These are phyloP conservation scores for Plasmopara halstedii DNA, from an alignment of 352 stramenopile species.

Conservation along the genomic window DNA sequence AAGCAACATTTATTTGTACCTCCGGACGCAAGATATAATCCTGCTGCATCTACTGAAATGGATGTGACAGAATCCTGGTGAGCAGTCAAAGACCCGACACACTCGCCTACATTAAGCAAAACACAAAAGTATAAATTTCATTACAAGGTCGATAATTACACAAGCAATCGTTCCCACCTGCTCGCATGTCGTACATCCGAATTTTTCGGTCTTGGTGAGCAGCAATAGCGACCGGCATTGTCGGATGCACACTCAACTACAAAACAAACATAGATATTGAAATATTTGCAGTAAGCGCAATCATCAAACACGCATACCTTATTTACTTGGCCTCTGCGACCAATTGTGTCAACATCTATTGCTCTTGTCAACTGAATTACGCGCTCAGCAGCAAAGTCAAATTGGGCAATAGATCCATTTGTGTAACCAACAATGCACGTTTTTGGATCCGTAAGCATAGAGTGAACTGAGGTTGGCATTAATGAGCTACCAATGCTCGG, in stretches of 20 bases:
- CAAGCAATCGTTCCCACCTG: constrained; percentile 11
- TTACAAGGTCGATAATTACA: neutral
- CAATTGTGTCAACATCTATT: constrained; percentile 55
- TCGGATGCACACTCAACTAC: constrained; percentile 62
- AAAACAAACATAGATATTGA: neutral
- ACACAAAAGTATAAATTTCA: neutral
- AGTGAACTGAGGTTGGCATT: constrained; percentile 66
- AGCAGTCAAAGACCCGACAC: constrained; percentile 62
- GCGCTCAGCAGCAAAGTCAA: constrained; percentile 70
- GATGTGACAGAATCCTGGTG: constrained; percentile 79
- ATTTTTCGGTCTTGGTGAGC: constrained; percentile 80
- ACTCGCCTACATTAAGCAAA: constrained; percentile 34
- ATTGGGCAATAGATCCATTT: constrained; percentile 57
- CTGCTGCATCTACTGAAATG: constrained; percentile 68
- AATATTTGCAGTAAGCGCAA: neutral
- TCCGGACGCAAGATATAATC: constrained; percentile 67
- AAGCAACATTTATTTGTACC: constrained; percentile 22
- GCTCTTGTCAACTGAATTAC: constrained; percentile 64
- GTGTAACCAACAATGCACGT: constrained; percentile 77
- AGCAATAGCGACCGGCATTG: constrained; percentile 75
- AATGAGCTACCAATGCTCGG: constrained; percentile 47
- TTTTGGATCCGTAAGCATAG: constrained; percentile 67
- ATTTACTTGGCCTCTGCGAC: constrained; percentile 70
- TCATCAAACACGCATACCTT: constrained; percentile 25
- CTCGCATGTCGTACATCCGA: constrained; percentile 82